Percentiles rank a stretch among this genome's conserved stretches.
Evolutionary conservation across 164 flowering plant genomes (phyloP).

Genomic region (Vitis labrusca): DNA sequence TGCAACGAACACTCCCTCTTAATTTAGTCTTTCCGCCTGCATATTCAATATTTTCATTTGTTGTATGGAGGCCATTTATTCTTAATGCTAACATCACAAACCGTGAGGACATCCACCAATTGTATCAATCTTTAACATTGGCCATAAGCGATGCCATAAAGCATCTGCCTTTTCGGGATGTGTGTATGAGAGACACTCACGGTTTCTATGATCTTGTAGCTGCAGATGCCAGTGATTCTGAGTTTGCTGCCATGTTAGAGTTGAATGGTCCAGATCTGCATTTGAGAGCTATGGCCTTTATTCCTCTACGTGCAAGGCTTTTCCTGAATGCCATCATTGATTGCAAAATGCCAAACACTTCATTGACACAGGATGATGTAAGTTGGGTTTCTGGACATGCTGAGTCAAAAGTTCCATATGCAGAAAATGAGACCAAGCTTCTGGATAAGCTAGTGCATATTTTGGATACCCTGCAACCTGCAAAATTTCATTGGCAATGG

Average conservation of each 20-base stretch:
- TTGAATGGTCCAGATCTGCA: constrained; percentile 56
- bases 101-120: constrained; percentile 70
- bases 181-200: constrained; percentile 68
- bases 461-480: constrained; percentile 85
- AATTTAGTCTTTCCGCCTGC: constrained; percentile 87
- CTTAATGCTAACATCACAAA: constrained; percentile 31
- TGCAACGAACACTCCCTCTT: constrained; percentile 87
- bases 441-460: constrained; percentile 78
- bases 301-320: constrained; percentile 93
- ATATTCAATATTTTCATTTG: constrained; percentile 79
- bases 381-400: constrained; percentile 46
- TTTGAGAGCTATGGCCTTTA: constrained; percentile 57
- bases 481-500: constrained; percentile 99
- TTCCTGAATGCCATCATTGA: constrained; percentile 82
- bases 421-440: constrained; percentile 66
- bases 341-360: constrained; percentile 60
- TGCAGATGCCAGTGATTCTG: constrained; percentile 79
- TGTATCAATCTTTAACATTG: constrained; percentile 52
- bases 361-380: constrained; percentile 45
- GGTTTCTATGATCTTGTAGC: constrained; percentile 71
- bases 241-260: constrained; percentile 80
- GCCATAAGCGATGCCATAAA: constrained; percentile 72
- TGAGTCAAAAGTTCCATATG: constrained; percentile 41
- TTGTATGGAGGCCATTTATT: constrained; percentile 79
- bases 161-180: constrained; percentile 90